Evolutionary conservation across 208 protist genomes (phyloP).

Genomic region (Endotrypanum monterogeii): DNA sequence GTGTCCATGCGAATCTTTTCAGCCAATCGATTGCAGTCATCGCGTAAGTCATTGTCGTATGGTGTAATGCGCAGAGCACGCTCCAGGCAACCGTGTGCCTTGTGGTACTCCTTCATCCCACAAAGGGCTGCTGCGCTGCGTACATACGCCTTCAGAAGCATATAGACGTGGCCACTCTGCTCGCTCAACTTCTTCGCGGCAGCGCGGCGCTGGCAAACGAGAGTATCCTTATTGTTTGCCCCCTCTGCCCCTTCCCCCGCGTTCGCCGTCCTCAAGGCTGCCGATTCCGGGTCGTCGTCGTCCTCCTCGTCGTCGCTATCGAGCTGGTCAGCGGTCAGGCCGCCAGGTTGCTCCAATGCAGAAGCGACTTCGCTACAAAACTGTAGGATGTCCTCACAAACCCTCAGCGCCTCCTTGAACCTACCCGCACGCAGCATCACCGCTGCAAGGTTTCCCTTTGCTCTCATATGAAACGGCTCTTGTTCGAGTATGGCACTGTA

Average conservation of each 20-base stretch:
- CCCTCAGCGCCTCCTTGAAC: conserved; percentile 71
- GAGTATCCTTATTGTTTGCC: conserved; percentile 27
- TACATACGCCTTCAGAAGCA: conserved; percentile 92
- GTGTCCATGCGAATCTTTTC: conserved; percentile 92
- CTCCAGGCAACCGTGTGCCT: conserved; percentile 75
- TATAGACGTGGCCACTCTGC: conserved; percentile 86
- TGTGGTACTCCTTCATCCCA: conserved; percentile 76
- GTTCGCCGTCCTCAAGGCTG: neutral
- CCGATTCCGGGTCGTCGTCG: conserved; percentile 40
- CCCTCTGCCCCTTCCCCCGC: neutral
- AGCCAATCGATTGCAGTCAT: conserved; percentile 83
- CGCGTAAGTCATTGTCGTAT: conserved; percentile 92
- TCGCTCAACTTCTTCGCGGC: conserved; percentile 69
- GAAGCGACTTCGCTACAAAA: conserved; percentile 84
- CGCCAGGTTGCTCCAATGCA: conserved; percentile 75
- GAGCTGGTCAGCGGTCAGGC: conserved; percentile 40
- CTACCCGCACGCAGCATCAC: conserved; percentile 68
- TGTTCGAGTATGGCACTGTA: conserved; percentile 68
- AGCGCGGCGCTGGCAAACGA: conserved; percentile 48
- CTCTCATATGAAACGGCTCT: conserved; percentile 56
- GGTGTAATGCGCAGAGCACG: conserved; percentile 87
- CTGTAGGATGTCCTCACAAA: conserved; percentile 63
- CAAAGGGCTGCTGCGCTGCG: conserved; percentile 80
- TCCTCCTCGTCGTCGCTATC: conserved; percentile 90
- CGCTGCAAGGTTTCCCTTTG: conserved; percentile 75